Conservation (phyloP, 225 moss, liverwort and hornwort genomes). For the Neckera pumila region DNA sequence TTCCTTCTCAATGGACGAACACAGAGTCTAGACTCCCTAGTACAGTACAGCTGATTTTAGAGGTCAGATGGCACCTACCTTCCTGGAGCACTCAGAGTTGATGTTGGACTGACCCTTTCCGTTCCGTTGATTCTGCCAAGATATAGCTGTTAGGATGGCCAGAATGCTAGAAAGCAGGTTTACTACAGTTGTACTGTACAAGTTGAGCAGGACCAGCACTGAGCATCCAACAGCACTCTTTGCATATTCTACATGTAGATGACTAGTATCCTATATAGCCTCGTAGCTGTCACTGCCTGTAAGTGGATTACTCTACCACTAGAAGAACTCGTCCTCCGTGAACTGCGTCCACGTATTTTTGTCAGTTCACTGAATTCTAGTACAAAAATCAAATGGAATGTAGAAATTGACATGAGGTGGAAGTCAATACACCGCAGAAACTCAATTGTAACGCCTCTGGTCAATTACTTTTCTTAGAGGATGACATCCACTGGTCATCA, state of each 20-base stretch:
- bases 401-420: background rate
- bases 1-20: background rate
- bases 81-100: background rate
- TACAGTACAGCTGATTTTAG: background rate
- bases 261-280: background rate
- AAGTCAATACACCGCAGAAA: background rate
- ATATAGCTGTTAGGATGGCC: background rate
- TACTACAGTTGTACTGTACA: background rate
- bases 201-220: background rate
- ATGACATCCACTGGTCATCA: slow-evolving; percentile 24
- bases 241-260: background rate
- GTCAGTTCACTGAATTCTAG: background rate
- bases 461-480: slow-evolving; percentile 26
- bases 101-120: background rate
- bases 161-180: background rate
- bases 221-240: background rate
- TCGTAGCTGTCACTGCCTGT: background rate
- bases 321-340: background rate
- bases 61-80: background rate
- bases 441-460: background rate
- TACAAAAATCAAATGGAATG: background rate
- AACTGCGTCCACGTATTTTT: background rate
- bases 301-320: background rate
- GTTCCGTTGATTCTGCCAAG: background rate
- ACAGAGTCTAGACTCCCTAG: background rate